A percentile compares a stretch with the other conserved stretches of the same genome.
These are phyloP conservation scores for Tetratostichococcus sp. DNA, from an alignment of 139 green algal species.

Conservation along the genomic window DNA sequence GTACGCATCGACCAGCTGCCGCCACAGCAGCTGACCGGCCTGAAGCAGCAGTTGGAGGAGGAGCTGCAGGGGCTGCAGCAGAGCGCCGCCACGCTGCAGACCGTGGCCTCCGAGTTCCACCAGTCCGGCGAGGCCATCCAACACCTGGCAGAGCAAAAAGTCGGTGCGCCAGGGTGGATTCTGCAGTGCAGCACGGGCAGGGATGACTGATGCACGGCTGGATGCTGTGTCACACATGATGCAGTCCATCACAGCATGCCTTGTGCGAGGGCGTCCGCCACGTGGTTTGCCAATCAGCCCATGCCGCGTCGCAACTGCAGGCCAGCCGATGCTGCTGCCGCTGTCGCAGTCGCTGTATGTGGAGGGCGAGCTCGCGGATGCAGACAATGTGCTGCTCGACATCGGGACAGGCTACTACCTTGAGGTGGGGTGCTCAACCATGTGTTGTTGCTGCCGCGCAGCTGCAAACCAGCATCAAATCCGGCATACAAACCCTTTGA, in stretches of 20 bases:
- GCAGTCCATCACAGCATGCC: too few relatives aligned
- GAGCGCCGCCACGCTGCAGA: conserved; percentile 39
- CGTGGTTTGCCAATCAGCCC: too few relatives aligned
- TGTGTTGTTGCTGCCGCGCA: too few relatives aligned
- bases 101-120: conserved; percentile 45
- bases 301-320: too few relatives aligned
- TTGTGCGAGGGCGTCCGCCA: too few relatives aligned
- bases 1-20: background rate
- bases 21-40: conserved; percentile 9
- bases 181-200: too few relatives aligned
- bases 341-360: conserved; percentile 90
- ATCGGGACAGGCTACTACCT: conserved; percentile 90
- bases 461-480: background rate
- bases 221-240: too few relatives aligned
- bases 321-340: conserved; percentile 79
- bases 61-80: conserved; percentile 41
- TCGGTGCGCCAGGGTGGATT: conserved; percentile 22
- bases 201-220: too few relatives aligned
- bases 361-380: conserved; percentile 54
- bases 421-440: conserved; percentile 75
- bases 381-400: conserved; percentile 82
- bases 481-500: too few relatives aligned
- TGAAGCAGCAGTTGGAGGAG: conserved; percentile 37
- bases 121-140: conserved; percentile 43
- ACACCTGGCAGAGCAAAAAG: conserved; percentile 40